Evolutionary conservation across 371 early-diverging fungal genomes (phyloP).

Genomic region (Mucor ambiguus): DNA sequence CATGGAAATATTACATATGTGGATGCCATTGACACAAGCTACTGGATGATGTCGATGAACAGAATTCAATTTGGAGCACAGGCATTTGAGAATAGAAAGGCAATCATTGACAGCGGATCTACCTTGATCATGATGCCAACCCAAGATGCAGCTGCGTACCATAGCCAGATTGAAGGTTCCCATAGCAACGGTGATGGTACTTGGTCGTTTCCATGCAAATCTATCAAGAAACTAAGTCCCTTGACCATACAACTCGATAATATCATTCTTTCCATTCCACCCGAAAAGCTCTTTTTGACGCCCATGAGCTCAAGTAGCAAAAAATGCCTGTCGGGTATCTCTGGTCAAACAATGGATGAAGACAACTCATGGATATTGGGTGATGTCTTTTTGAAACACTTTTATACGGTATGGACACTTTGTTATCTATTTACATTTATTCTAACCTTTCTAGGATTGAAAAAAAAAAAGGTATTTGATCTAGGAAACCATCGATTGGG

Average conservation of each 20-base stretch:
- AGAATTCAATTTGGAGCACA: constrained; percentile 44
- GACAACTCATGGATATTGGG: constrained; percentile 72
- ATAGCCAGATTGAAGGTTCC: constrained; percentile 61
- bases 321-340: constrained; percentile 71
- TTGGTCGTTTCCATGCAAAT: constrained; percentile 57
- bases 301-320: constrained; percentile 38
- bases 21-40: constrained; percentile 69
- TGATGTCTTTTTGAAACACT: constrained; percentile 75
- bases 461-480: constrained; percentile 55
- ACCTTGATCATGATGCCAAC: constrained; percentile 72
- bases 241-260: constrained; percentile 56
- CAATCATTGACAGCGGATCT: constrained; percentile 67
- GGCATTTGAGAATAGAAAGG: constrained; percentile 33
- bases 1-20: constrained; percentile 63
- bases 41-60: constrained; percentile 78
- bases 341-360: constrained; percentile 43
- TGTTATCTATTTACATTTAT: neutral
- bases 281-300: constrained; percentile 62
- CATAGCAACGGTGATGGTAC: constrained; percentile 59
- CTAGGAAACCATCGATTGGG: constrained; percentile 71
- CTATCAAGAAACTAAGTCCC: constrained; percentile 42
- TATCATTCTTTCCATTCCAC: constrained; percentile 47
- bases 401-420: constrained; percentile 65
- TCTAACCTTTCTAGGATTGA: neutral
- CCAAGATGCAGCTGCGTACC: constrained; percentile 68